phyloP scores from a whole-genome alignment of 176 grass and related monocot genomes.

The Metroxylon sagu region DNA sequence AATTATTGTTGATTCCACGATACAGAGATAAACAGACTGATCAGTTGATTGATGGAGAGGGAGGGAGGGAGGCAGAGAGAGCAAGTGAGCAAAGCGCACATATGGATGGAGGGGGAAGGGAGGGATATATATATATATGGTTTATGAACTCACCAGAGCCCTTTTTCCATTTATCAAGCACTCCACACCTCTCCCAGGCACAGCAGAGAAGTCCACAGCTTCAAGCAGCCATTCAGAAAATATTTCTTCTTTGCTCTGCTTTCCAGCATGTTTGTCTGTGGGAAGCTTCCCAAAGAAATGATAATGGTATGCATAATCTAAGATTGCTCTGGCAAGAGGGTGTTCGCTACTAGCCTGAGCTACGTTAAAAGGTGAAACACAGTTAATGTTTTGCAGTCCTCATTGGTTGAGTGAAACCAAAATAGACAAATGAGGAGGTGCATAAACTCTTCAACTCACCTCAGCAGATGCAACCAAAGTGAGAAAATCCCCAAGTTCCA shows the following conservation, averaged over 20 bases:
- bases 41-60: no score
- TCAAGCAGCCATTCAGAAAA: constrained; percentile 67
- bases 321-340: constrained; percentile 81
- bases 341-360: constrained; percentile 95
- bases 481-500: constrained; percentile 90
- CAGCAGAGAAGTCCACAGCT: constrained; percentile 48
- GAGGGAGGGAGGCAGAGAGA: no score
- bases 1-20: no score
- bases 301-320: constrained; percentile 91
- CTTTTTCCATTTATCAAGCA: constrained; percentile 58
- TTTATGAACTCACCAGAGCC: constrained; percentile 60
- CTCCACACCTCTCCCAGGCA: constrained; percentile 69
- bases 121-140: not conserved
- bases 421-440: not conserved
- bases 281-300: constrained; percentile 81
- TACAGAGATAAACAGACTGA: no score
- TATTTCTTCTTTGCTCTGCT: constrained; percentile 56
- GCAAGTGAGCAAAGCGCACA: not conserved
- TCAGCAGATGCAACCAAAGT: constrained; percentile 90
- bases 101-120: not conserved
- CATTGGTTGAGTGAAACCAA: not conserved
- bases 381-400: no score
- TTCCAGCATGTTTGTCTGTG: constrained; percentile 32
- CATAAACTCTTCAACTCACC: constrained; percentile 33
- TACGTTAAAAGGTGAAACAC: constrained; percentile 33